A percentile compares a stretch with the other conserved stretches of the same genome.
Evolutionary conservation across 768 basidiomycete genomes (phyloP).

Genomic region (Kwoniella mangroviensis): DNA sequence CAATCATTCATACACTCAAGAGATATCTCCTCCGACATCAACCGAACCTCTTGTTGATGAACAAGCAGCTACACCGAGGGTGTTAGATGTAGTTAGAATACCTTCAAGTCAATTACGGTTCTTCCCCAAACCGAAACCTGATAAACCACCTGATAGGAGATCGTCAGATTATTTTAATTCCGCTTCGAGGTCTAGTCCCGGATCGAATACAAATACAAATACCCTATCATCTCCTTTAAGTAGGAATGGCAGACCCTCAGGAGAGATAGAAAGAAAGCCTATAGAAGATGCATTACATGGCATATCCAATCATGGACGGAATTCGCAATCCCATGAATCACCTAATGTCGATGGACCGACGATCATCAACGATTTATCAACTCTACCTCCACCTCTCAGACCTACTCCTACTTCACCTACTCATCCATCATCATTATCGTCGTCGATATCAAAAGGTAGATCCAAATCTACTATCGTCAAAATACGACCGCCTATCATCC

Average conservation of each 20-base stretch:
- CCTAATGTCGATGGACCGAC: slow-evolving; percentile 6
- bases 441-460: background rate
- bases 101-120: slow-evolving; percentile 48
- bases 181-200: background rate
- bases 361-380: slow-evolving; percentile 28
- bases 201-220: background rate
- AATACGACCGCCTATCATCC: slow-evolving; percentile 28
- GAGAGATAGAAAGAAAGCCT: background rate
- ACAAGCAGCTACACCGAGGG: slow-evolving; percentile 19
- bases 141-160: slow-evolving; percentile 20
- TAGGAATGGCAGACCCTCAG: background rate
- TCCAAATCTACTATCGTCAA: slow-evolving; percentile 34
- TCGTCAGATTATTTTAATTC: slow-evolving; percentile 10
- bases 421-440: background rate
- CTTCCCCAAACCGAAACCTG: slow-evolving; percentile 37
- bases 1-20: slow-evolving; percentile 15
- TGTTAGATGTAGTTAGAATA: slow-evolving; percentile 46
- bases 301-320: background rate
- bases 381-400: slow-evolving; percentile 27
- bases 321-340: background rate
- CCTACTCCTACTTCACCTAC: slow-evolving; percentile 9
- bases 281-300: background rate
- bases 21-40: background rate
- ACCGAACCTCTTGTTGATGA: background rate
- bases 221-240: slow-evolving; percentile 2